These are phyloP conservation scores for Thelonectria rubi DNA, from an alignment of 2,329 filamentous ascomycete genomes.

Conservation along the genomic window DNA sequence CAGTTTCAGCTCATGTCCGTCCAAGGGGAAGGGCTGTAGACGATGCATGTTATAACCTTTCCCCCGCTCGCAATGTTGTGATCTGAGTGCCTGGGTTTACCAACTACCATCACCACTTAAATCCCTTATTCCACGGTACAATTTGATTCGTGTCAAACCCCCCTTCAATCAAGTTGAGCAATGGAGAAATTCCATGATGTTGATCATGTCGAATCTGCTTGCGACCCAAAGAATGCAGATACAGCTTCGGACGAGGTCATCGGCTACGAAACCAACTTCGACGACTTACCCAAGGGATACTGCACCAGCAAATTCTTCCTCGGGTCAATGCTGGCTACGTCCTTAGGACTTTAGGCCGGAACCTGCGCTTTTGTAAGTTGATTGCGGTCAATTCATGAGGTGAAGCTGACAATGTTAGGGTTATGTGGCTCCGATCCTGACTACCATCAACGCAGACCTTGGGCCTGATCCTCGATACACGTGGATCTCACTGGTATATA, in stretches of 20 bases:
- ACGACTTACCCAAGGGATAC: background rate
- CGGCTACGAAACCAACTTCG: background rate
- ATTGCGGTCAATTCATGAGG: too few species aligned
- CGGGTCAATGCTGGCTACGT: background rate
- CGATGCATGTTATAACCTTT: too few species aligned
- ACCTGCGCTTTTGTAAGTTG: background rate
- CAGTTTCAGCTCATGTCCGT: too few species aligned
- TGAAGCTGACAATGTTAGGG: background rate
- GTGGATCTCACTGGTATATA: background rate
- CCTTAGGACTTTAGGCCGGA: background rate
- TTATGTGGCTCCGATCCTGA: background rate
- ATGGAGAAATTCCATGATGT: too few species aligned
- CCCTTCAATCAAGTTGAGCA: too few species aligned
- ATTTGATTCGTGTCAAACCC: too few species aligned
- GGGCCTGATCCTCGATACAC: background rate
- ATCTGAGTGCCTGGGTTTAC: too few species aligned
- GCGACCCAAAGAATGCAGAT: background rate
- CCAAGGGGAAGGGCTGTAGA: too few species aligned
- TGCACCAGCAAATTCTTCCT: conserved; percentile 1
- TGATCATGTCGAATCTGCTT: too few species aligned
- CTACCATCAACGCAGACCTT: background rate
- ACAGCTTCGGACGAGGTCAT: background rate
- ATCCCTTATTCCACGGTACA: too few species aligned
- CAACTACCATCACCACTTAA: too few species aligned
- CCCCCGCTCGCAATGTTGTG: too few species aligned